Base-by-base conservation (phyloP, 106 monocot genomes). In the Dioscorea dumetorum region DNA sequence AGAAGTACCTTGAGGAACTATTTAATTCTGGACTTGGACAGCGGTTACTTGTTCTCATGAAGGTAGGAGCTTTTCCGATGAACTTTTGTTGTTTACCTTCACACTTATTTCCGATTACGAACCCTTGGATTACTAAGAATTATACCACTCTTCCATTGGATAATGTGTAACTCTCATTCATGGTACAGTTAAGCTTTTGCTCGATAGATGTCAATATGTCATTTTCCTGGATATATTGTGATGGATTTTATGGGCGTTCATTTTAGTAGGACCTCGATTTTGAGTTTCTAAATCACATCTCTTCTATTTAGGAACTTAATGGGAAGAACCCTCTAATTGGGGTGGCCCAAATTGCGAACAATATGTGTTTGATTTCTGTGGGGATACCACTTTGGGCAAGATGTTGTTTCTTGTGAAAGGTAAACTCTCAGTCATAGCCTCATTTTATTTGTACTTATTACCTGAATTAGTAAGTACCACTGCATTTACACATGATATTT, bases 401-500 rank as follows among this genome's bases (percentile, higher is more conserved):
- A 81, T 67, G 83, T 91, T 81, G 82, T 88, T 75, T 66, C 56
- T 66, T n/a, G n/a, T 22, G 95, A 91, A 83, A 88, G 91, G 72
- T 70, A 86, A 62, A 84, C 71, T 66, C 83, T 97, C 41, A 81
- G 95, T 35, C 88, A 91, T 57, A 91, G 91, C 73, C 95, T 97
- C 73, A 86, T 81, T 33, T 70, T 95, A 17, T 95, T 91, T 72
- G 81, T 80, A 15, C 83, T 95, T 48, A 62, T 91, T 60, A 51
- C 60, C 5, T 35, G 78, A 54, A 86, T 80, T 69, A 77, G 95
- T 95, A 91, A 72, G 95, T 58, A 71, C 19, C 13, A 32, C 33
- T 20, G 28, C 34, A 34, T 34, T 34, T 34, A 4, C 34, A 34
- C 34, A 7, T 34, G 34, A 34, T 7, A 34, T 34, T 34, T 7